These are phyloP conservation scores for Backusella psychrophila DNA, from an alignment of 192 early-diverging fungal genomes.

Conservation along the genomic window DNA sequence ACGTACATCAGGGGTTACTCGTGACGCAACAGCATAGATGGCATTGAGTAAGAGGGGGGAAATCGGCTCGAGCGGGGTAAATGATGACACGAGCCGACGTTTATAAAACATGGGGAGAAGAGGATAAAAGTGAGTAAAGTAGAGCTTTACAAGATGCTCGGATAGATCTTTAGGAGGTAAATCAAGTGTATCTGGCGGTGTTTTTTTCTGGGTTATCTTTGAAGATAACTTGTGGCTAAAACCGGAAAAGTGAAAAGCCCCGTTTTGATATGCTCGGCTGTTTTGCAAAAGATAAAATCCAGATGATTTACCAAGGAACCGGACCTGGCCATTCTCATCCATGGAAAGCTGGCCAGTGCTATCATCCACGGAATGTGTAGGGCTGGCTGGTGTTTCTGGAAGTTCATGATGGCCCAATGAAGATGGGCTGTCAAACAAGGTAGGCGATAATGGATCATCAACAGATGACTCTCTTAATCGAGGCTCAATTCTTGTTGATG, in stretches of 20 bases:
- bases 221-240: conserved; percentile 24
- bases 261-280: conserved; percentile 48
- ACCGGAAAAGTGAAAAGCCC: conserved; percentile 37
- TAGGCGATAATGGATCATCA: conserved; percentile 8
- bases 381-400: conserved; percentile 3
- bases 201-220: conserved; percentile 27
- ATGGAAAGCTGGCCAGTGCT: conserved; percentile 60
- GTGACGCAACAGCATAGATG: conserved; percentile 47
- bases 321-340: conserved; percentile 66
- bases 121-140: conserved; percentile 65
- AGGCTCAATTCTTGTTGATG: background rate
- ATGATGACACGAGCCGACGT: conserved; percentile 46
- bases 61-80: conserved; percentile 29
- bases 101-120: conserved; percentile 68
- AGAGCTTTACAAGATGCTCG: conserved; percentile 55
- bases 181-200: conserved; percentile 39
- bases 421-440: conserved; percentile 9
- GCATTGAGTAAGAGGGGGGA: conserved; percentile 50
- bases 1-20: conserved; percentile 41
- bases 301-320: conserved; percentile 76
- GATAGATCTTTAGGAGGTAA: conserved; percentile 64
- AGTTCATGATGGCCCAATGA: conserved; percentile 21
- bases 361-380: conserved; percentile 39
- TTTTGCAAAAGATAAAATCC: conserved; percentile 72
- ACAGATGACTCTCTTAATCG: background rate